Percentiles rank a stretch among this genome's conserved stretches.
These are phyloP conservation scores for Musa acuminata DNA, from an alignment of 176 grass and related monocot genomes.

Conservation along the genomic window DNA sequence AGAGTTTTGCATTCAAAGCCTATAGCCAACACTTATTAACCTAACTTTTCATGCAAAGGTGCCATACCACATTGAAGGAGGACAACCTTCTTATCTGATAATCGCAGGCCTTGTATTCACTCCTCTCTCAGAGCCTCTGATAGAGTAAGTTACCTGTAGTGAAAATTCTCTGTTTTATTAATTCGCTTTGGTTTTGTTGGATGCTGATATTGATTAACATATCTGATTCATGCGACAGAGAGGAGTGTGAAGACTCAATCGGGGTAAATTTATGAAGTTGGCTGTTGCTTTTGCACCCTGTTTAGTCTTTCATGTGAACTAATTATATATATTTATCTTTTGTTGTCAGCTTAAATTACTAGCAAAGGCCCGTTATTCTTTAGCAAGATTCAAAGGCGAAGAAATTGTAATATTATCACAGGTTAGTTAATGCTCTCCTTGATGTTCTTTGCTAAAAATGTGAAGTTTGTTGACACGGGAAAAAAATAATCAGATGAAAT, in stretches of 20 bases:
- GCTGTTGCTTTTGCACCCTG: neutral
- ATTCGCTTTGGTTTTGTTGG: neutral
- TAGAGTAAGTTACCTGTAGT: conserved; percentile 59
- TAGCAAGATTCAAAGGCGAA: conserved; percentile 76
- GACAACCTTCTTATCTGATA: conserved; percentile 90
- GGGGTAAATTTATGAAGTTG: conserved; percentile 58
- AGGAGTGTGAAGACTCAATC: conserved; percentile 81
- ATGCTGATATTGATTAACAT: conserved; percentile 4
- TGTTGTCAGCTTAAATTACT: conserved; percentile 69
- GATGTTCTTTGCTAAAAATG: conserved; percentile 1
- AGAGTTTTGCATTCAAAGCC: conserved; percentile 20
- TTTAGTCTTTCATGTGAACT: neutral
- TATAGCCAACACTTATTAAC: conserved; percentile 12
- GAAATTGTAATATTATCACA: conserved; percentile 95
- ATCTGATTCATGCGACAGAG: conserved; percentile 45
- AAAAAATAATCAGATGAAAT: neutral
- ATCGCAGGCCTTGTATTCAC: conserved; percentile 95
- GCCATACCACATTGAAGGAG: conserved; percentile 64
- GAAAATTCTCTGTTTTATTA: neutral
- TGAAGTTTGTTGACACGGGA: neutral
- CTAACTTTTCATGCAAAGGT: conserved; percentile 45
- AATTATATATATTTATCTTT: conserved; percentile 7
- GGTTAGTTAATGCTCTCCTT: conserved; percentile 25
- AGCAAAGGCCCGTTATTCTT: conserved; percentile 85
- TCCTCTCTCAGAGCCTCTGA: conserved; percentile 84